Evolutionary conservation across 768 basidiomycete genomes (phyloP), one percentile per base, ranked within the genome.

Genomic region (Rhizopogon salebrosus): DNA sequence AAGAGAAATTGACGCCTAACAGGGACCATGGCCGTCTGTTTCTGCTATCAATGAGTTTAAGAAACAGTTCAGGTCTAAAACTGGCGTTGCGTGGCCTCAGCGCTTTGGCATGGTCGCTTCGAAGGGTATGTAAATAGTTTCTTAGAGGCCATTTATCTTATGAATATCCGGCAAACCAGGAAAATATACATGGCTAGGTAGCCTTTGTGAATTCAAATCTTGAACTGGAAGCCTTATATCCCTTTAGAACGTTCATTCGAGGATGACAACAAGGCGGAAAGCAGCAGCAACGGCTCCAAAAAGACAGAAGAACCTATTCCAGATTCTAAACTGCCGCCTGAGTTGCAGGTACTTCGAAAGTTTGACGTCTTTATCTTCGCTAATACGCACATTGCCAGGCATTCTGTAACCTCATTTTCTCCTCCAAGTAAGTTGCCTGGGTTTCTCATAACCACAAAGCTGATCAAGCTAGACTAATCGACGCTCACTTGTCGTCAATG

Each of bases 181-280:
- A 22, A 84, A 84, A 70, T 84, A 84, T 52, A 70, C 67, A 4
- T 83, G 78, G 75, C 65, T 85, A n/a, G 82, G 80, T 79, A 56
- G 9, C 46, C n/a, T 39, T 23, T 9, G 20, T 23, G 6, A 11
- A 48, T 41, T 18, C 7, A 16, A 37, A 35, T 35, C 26, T 11
- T 29, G 6, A 24, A 29, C 8, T 16, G 10, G 20, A 6, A 26
- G 7, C 23, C 49, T 51, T 42, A 41, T 9, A 23, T 22, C 24
- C 14, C 39, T 20, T 46, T 45, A 80, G 80, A 82, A 56, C 79
- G 81, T 22, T 72, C 74, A 46, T 82, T 76, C 53, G 76, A 76
- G n/a, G 78, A 77, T 8, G 43, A 45, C 13, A 69, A 73, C 6
- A 70, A 80, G 10, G 70, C 76, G 2, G 57, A 67, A 48, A 54